Conservation (phyloP, 2,329 filamentous ascomycete species). For the Ophioceras dolichostomum region DNA sequence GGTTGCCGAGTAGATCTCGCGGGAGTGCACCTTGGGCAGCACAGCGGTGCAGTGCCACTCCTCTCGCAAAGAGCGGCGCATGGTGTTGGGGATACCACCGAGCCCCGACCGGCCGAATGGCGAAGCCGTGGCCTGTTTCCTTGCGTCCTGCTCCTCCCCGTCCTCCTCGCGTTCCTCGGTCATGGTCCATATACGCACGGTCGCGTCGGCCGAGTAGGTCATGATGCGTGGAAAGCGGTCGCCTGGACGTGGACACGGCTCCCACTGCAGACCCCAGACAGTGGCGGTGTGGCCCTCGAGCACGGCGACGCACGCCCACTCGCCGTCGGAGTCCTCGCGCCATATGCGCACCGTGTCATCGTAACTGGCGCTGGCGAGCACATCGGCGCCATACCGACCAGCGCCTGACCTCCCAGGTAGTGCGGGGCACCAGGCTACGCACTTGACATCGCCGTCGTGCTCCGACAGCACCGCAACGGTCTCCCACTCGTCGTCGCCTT, state of each 20-base stretch:
- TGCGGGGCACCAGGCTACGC: conserved; percentile 80
- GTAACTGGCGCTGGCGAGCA: conserved; percentile 85
- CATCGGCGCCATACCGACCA: conserved; percentile 46
- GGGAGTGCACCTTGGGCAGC: conserved; percentile 64
- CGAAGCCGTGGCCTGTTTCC: conserved; percentile 11
- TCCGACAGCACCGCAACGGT: conserved; percentile 91
- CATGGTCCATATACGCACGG: conserved; percentile 67
- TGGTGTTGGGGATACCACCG: conserved; percentile 74
- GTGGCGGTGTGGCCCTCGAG: conserved; percentile 73
- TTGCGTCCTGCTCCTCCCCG: conserved; percentile 13
- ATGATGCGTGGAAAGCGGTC: conserved; percentile 48
- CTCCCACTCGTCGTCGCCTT: conserved; percentile 90
- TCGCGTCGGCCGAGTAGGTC: conserved; percentile 77
- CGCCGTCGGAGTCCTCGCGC: conserved; percentile 75
- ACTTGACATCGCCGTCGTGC: conserved; percentile 92
- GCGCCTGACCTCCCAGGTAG: conserved; percentile 29
- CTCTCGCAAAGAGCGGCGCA: conserved; percentile 67
- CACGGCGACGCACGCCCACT: conserved; percentile 83
- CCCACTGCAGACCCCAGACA: conserved; percentile 81
- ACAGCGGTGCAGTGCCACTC: conserved; percentile 68
- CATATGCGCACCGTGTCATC: conserved; percentile 85
- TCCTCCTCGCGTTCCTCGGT: conserved; percentile 37
- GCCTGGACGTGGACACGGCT: conserved; percentile 26
- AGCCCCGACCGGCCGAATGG: conserved; percentile 25
- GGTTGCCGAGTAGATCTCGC: conserved; percentile 71